Base-by-base conservation (phyloP, 2,329 filamentous ascomycete genomes). In the Dryadomyces quercivorus region DNA sequence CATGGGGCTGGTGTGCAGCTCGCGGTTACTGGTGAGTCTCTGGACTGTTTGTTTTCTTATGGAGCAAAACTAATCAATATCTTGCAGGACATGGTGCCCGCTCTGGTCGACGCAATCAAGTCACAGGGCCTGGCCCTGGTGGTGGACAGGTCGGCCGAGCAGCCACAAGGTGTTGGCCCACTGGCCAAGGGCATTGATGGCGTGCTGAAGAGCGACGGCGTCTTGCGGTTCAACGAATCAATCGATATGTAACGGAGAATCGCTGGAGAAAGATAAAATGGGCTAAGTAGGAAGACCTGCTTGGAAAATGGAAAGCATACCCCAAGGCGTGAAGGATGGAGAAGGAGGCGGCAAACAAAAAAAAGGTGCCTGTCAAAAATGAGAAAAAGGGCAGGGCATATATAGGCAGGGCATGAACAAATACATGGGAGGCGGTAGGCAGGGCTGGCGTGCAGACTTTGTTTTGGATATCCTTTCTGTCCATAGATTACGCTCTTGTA, bases 1-100 rank as follows among this genome's bases (percentile, higher is more conserved):
- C 61, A 98, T 98, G 93, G 93, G 93, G 3, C 68, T 98, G 64
- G 88, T 97, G 57, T 96, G 91, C 70, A 90, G 85, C 61, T 92
- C 88, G 36, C 81, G 86, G 61, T 75, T 98, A 59, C 70, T 98
- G 73, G 89, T 94, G 76, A 64, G 85, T 77, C 42, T 55, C n/a
- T 15, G 43, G 21, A 22, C 38, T 40, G 10, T 36, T 9, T 34
- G 16, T 48, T 40, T 40, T 45, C 48, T 51, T 21, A 16, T 26
- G 54, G 1, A n/a, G 9, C 36, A 31, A 31, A 31, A 5, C 26
- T 31, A 31, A 31, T 8, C 36, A 40, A 13, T 8, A 40, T 40
- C 9, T 40, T 40, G 10, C 57, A 95, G 90, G 88, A 94, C 58
- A 89, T 95, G 73, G 91, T 96, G 9, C 93, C 93, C 1, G 88